Evolutionary conservation across 192 early-diverging fungal genomes (phyloP), one percentile per base, ranked within the genome.

Genomic region (Dispira simplex): DNA sequence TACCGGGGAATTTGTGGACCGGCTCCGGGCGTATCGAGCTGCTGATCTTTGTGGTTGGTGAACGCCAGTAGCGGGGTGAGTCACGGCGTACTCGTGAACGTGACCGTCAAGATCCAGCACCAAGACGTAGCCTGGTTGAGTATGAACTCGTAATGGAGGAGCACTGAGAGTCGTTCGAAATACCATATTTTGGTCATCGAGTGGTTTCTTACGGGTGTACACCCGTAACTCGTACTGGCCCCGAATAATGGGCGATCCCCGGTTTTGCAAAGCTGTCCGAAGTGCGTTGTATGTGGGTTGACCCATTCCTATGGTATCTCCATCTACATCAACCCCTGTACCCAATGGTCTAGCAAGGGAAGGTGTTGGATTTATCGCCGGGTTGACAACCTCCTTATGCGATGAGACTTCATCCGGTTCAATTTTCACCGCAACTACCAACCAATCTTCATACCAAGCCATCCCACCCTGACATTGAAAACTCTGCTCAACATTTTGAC

Each of bases 401-500:
- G 6, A 39, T 39, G 32, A 39, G 32, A 39, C 32, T 1, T 39
- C 54, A 28, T 56, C 21, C 13, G 54, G 54, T 21, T 56, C 11
- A 14, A 56, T 8, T 14, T 56, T 56, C 5, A 68, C 68, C 5
- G 71, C 68, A 3, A 66, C 73, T 16, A 71, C 66, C 11, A 77
- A 51, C 49, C 71, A 65, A 23, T 69, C 53, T 56, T 69, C 67
- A 59, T 69, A 65, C 76, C 76, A 77, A 57, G 70, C 65, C 46
- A 77, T 58, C 27, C 73, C 74, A 48, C 71, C 71, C n/a, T 44
- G 46, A 27, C 71, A 73, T 13, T 46, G 12, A 0, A 71, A 23
- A 10, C 65, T 26, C 16, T 45, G 56, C 63, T 79, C 78, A 65
- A 81, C 77, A 62, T 76, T 75, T 70, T 89, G 87, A 68, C 89